Conservation (phyloP, 2,329 filamentous ascomycete genomes). For the Colletotrichum scovillei region DNA sequence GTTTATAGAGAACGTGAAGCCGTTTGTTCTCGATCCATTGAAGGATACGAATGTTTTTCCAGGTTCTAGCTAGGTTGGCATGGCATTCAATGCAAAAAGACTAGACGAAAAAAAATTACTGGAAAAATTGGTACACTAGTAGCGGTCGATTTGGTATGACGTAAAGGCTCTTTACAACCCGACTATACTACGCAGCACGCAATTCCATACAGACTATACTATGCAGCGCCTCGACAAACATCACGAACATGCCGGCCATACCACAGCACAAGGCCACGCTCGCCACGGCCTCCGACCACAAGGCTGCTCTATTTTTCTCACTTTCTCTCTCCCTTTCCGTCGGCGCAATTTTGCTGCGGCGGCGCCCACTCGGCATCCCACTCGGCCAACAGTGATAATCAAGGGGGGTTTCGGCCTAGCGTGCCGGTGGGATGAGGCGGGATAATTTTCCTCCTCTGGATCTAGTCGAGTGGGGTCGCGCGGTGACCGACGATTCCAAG, state of each 20-base stretch:
- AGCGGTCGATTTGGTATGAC: background rate
- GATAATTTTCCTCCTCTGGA: background rate
- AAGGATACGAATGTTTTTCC: background rate
- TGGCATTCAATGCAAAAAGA: background rate
- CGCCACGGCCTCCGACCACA: background rate
- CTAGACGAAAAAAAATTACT: background rate
- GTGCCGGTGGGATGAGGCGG: constrained; percentile 21
- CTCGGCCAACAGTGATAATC: background rate
- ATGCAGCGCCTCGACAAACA: background rate
- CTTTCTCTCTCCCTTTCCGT: background rate
- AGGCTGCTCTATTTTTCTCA: background rate
- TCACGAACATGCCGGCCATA: background rate
- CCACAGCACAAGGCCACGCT: no score
- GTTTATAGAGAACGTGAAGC: constrained; percentile 28
- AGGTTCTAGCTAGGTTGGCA: background rate
- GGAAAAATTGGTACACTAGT: background rate
- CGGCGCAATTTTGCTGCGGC: background rate
- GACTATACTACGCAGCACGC: background rate
- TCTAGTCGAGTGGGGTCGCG: background rate
- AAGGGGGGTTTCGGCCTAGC: background rate
- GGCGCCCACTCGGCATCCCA: background rate
- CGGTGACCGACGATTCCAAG: background rate
- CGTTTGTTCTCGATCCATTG: constrained; percentile 21
- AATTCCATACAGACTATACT: background rate
- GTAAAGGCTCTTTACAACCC: background rate